Evolutionary conservation across 2,329 filamentous ascomycete genomes (phyloP).

Genomic region (Chalara sp.): DNA sequence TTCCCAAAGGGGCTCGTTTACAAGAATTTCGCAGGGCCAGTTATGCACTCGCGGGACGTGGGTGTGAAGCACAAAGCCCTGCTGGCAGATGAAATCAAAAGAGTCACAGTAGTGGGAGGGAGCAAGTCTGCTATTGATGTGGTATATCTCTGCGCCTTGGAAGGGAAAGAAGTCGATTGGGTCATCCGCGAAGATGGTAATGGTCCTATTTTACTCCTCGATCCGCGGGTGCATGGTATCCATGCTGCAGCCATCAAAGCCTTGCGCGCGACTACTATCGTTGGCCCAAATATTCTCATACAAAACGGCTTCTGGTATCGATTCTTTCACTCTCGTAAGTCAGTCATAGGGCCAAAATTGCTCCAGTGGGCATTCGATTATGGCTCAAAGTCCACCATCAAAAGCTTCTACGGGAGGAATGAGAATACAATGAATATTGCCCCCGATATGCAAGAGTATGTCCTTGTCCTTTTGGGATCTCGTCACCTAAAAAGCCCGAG

Average conservation of each 20-base stretch:
- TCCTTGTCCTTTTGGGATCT: neutral
- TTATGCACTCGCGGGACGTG: constrained; percentile 11
- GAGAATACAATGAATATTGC: constrained; percentile 4
- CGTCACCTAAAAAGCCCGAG: neutral
- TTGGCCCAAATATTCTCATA: constrained; percentile 1
- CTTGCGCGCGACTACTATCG: neutral
- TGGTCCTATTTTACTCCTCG: constrained; percentile 8
- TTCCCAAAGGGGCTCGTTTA: constrained; percentile 8
- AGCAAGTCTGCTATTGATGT: constrained; percentile 13
- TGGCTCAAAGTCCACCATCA: constrained; percentile 11
- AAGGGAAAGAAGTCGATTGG: constrained; percentile 15
- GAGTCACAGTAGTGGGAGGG: constrained; percentile 12
- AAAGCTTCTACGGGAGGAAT: constrained; percentile 42
- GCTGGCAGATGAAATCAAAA: constrained; percentile 4
- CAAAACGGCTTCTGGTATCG: constrained; percentile 9
- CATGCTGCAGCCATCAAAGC: constrained; percentile 4
- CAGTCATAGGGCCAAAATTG: constrained; percentile 5
- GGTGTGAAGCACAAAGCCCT: constrained; percentile 3
- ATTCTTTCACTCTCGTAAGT: constrained; percentile 9
- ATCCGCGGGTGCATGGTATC: constrained; percentile 1
- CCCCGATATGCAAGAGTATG: constrained; percentile 3
- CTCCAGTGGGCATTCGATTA: neutral
- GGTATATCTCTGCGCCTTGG: constrained; percentile 4
- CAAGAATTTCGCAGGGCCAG: constrained; percentile 2
- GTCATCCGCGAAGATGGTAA: constrained; percentile 11